Percentiles rank a stretch among this genome's conserved stretches.
Evolutionary conservation across 495 filamentous ascomycete species (phyloP).

Genomic region (Daldinia decipiens): DNA sequence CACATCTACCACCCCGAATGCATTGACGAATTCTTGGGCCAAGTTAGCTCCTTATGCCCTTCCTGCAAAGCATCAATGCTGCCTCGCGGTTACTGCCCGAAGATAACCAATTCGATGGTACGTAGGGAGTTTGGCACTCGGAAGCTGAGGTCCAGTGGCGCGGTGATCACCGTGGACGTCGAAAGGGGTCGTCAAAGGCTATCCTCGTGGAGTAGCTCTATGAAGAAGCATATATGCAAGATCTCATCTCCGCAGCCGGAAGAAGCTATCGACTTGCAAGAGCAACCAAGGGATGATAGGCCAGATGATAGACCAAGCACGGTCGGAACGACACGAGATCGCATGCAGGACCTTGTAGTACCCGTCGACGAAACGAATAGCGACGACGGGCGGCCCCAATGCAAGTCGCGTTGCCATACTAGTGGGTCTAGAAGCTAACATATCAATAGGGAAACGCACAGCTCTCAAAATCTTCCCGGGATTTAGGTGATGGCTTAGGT

Average conservation of each 20-base stretch:
- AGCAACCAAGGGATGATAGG: conserved; percentile 27
- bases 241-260: conserved; percentile 32
- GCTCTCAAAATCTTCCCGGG: conserved; percentile 41
- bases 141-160: conserved; percentile 51
- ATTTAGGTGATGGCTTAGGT: conserved; percentile 33
- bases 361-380: conserved; percentile 49
- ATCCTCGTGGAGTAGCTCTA: conserved; percentile 40
- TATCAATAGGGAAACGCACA: conserved; percentile 38
- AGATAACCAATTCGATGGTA: conserved; percentile 86
- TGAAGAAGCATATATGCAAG: conserved; percentile 40
- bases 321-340: conserved; percentile 33
- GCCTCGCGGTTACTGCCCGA: conserved; percentile 70
- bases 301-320: conserved; percentile 18
- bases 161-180: conserved; percentile 32
- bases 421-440: conserved; percentile 19
- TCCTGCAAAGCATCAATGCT: conserved; percentile 85
- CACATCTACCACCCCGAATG: conserved; percentile 94
- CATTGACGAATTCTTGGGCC: conserved; percentile 79
- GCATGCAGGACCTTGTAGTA: conserved; percentile 44
- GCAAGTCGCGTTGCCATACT: conserved; percentile 26
- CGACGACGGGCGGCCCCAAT: conserved; percentile 48
- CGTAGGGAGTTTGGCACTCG: conserved; percentile 71
- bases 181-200: conserved; percentile 37
- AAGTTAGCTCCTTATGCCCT: conserved; percentile 82
- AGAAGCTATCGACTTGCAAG: conserved; percentile 41